Base-by-base conservation (phyloP, 2,329 filamentous ascomycete species). In the Colletotrichum lentis region DNA sequence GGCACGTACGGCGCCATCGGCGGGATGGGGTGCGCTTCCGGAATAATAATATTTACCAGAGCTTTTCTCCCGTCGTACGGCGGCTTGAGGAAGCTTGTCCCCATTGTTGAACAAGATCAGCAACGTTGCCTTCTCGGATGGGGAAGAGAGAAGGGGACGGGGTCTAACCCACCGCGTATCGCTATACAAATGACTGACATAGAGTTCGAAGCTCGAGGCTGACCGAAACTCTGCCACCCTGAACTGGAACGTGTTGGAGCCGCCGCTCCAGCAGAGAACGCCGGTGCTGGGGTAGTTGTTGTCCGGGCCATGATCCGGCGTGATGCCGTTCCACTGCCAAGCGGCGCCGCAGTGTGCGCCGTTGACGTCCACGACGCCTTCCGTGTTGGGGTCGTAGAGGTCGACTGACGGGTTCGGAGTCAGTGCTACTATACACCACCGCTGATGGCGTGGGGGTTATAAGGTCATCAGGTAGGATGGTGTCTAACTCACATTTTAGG, bases 311-410 rank as follows among this genome's bases (percentile, higher is more conserved):
- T 71, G 62, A 14, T 62, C 37, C 6, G 62, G 47, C 3, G 71
- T 69, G 41, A 71, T 27, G 46, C 73, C 72, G 59, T 75, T 73
- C 73, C 73, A 75, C 20, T 68, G n/a, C 72, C 73, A 74, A 14
- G 47, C 41, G 35, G 69, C 63, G 11, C 68, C 50, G 67, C 73
- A 75, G 35, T 58, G 61, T 20, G 69, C 69, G n/a, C 60, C 68
- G 59, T 64, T 71, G 49, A 70, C 49, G 24, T 70, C 67, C 39
- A 68, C 63, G 47, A 64, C 41, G 44, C 50, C 67, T 52, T 70
- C 69, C 10, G 69, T 70, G 44, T 71, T 71, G 60, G 58, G 61
- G 44, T 71, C 69, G 54, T 70, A 70, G 20, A 70, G 62, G 57
- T 71, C 58, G 56, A 71, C 69, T 71, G 11, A 22, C 12, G 20